A percentile compares a stretch with the other conserved stretches of the same genome.
phyloP scores from a whole-genome alignment of 78 protist genomes.

The Corallochytrium limacisporum region DNA sequence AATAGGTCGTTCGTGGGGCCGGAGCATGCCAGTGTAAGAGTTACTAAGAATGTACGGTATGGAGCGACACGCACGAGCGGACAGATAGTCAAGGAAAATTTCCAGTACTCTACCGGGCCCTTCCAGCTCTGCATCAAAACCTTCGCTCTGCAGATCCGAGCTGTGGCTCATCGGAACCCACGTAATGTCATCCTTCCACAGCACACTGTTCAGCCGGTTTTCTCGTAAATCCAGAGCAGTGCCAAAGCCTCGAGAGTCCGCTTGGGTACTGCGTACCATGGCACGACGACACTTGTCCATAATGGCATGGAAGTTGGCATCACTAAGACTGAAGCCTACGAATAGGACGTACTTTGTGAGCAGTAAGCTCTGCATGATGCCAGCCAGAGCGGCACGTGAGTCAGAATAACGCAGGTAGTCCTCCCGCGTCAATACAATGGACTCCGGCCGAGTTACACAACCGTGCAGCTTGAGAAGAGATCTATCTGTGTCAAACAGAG shows the following conservation, averaged over 20 bases:
- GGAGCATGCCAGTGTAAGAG: too few species aligned
- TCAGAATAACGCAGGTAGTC: slow-evolving; percentile 32
- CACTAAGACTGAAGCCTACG: slow-evolving; percentile 47
- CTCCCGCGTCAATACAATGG: slow-evolving; percentile 48
- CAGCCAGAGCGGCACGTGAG: slow-evolving; percentile 34
- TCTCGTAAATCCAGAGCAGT: too few species aligned
- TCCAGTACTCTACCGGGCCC: too few species aligned
- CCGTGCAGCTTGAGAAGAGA: slow-evolving; percentile 60
- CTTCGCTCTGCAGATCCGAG: too few species aligned
- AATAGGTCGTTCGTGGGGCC: too few species aligned
- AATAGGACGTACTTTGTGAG: slow-evolving; percentile 50
- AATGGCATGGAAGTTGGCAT: slow-evolving; percentile 41
- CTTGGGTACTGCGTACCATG: neutral
- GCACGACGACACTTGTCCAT: slow-evolving; percentile 7
- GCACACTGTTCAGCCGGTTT: too few species aligned
- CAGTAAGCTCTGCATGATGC: slow-evolving; percentile 39
- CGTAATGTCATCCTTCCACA: neutral
- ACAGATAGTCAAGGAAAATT: slow-evolving; percentile 8
- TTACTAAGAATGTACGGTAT: too few species aligned
- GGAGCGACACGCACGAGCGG: too few species aligned
- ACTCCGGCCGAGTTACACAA: slow-evolving; percentile 34
- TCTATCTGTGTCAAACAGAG: neutral
- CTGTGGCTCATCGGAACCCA: neutral
- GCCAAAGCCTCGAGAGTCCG: too few species aligned
- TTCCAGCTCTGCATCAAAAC: too few species aligned